phyloP scores from a whole-genome alignment of 495 filamentous ascomycete species.

The Platismatia glauca region DNA sequence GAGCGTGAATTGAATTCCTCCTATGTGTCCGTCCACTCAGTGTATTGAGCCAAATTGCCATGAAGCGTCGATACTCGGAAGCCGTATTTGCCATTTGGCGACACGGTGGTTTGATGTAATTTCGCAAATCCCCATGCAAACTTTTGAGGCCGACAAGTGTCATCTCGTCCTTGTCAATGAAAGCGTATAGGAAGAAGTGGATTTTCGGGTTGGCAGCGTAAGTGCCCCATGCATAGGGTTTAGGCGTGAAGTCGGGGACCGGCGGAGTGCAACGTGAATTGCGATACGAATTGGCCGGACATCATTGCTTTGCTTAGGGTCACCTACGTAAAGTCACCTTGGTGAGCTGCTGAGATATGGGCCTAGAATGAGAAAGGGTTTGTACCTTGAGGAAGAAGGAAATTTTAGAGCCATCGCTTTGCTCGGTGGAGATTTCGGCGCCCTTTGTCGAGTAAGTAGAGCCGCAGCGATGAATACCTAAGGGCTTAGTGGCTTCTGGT shows the following conservation, averaged over 20 bases:
- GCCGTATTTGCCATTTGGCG: slow-evolving; percentile 20
- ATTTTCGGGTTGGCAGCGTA: slow-evolving; percentile 9
- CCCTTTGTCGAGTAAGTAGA: slow-evolving; percentile 34
- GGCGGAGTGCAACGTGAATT: slow-evolving; percentile 13
- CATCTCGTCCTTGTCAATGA: slow-evolving; percentile 17
- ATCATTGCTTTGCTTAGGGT: slow-evolving; percentile 21
- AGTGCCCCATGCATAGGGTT: slow-evolving; percentile 10
- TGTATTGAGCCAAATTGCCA: slow-evolving; percentile 17
- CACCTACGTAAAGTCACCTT: no score
- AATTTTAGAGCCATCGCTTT: slow-evolving; percentile 23
- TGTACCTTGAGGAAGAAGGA: slow-evolving; percentile 24
- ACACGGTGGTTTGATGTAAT: slow-evolving; percentile 11
- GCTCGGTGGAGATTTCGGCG: slow-evolving; percentile 27
- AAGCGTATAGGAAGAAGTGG: slow-evolving; percentile 18
- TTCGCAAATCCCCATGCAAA: slow-evolving; percentile 9
- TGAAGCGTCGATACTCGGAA: slow-evolving; percentile 18
- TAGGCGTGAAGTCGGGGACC: slow-evolving; percentile 6
- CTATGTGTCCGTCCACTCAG: slow-evolving; percentile 29
- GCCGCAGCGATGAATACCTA: slow-evolving; percentile 27
- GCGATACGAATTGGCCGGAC: slow-evolving; percentile 15
- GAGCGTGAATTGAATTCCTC: slow-evolving; percentile 33
- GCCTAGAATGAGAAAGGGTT: no score
- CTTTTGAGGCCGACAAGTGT: slow-evolving; percentile 13
- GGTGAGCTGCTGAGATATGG: no score
- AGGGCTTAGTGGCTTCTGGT: slow-evolving; percentile 28